Conservation (phyloP, 345 rosid species). For the Salix koriyanagi region DNA sequence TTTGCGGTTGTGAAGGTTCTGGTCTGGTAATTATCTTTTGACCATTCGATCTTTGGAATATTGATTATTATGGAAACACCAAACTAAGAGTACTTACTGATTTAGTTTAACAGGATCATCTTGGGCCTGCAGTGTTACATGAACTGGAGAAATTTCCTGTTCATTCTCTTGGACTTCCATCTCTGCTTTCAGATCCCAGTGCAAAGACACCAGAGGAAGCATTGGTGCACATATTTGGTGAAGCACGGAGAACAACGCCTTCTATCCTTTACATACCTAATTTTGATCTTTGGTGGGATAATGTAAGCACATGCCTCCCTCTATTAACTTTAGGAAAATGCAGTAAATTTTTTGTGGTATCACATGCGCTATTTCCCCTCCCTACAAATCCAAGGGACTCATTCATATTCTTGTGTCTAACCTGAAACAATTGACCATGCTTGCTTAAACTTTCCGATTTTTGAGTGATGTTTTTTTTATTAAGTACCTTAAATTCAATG, state of each 20-base stretch:
- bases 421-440: background rate
- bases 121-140: constrained; percentile 96
- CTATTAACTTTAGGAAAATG: background rate
- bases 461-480: background rate
- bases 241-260: constrained; percentile 95
- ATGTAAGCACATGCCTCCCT: constrained; percentile 47
- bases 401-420: background rate
- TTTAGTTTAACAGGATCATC: constrained; percentile 91
- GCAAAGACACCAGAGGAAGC: constrained; percentile 99
- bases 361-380: background rate
- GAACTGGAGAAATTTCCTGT: constrained; percentile 97
- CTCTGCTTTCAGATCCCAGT: constrained; percentile 97
- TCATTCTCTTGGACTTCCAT: constrained; percentile 93
- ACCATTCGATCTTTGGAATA: constrained; percentile 15
- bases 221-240: constrained; percentile 92
- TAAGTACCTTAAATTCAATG: background rate
- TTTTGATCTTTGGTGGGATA: constrained; percentile 98
- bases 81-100: constrained; percentile 66
- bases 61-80: constrained; percentile 23
- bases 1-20: constrained; percentile 78
- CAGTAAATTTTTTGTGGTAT: background rate
- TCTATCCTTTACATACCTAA: constrained; percentile 89
- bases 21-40: constrained; percentile 79
- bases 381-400: background rate
- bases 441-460: background rate